Evolutionary conservation across 2,329 filamentous ascomycete species (phyloP), one percentile per base, ranked within the genome.

Genomic region (Ascochyta rabiei): DNA sequence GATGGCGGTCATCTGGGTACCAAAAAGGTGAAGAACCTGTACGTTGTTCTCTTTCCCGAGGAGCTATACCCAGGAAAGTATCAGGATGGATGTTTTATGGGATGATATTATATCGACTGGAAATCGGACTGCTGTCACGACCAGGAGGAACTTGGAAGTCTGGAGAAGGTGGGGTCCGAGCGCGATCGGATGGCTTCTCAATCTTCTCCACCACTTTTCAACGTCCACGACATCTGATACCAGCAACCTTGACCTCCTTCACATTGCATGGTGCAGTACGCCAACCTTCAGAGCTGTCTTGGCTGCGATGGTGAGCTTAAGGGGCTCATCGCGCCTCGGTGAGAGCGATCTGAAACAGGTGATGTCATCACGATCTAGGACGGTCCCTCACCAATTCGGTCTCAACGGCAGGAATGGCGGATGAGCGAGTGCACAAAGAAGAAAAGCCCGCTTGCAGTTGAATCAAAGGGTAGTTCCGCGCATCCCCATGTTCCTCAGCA

Each of bases 321-420:
- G 37, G 34, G n/a, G 46, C 23, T n/a, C 19, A 35, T 55, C 28
- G 34, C 34, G 18, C 46, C 34, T 38, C 40, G 26, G 7, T 26
- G 21, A 53, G 31, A 12, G 46, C 28, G 7, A 24, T 26, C 41
- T 55, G 52, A 55, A 55, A 55, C 52, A 16, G n/a, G 28, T 50
- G 52, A 46, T 43, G 52, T 55, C 46, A 55, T 21, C 19, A 41
- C 41, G 21, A 15, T 8, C 15, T n/a, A 15, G 4, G 16, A 15
- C 37, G 12, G 33, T 6, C 26, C 33, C 21, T 40, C 16, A 30
- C 28, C 12, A 30, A 15, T 30, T 15, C 12, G 12, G 28, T 6
- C 4, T 15, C 24, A 30, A 30, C 12, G 28, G 4, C 5, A 30
- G 12, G 26, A 28, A 28, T 10, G 12, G 12, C 28, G 28, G 4